Evolutionary conservation across 306 rosid genomes (phyloP).

Genomic region (Cicer judaicum): DNA sequence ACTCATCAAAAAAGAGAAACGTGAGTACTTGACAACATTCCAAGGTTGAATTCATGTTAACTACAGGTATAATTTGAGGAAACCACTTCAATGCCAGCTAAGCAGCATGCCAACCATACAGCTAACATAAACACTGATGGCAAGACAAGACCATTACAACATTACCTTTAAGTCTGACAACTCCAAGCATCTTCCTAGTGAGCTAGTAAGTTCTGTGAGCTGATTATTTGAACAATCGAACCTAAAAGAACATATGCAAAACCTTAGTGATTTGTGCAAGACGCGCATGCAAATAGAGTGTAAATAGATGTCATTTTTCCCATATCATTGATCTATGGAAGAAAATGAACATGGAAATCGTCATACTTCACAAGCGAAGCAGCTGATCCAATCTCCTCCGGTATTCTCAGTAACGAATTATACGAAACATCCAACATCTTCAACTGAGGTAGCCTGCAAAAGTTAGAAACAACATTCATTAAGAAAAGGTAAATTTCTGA

Average conservation of each 20-base stretch:
- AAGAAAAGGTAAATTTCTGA: too few relatives aligned
- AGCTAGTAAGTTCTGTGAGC: slow-evolving; percentile 78
- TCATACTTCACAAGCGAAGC: slow-evolving; percentile 83
- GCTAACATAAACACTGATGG: not conserved
- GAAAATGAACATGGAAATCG: slow-evolving; percentile 24
- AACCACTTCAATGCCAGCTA: slow-evolving; percentile 15
- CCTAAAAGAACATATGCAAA: slow-evolving; percentile 54
- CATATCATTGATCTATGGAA: slow-evolving; percentile 30
- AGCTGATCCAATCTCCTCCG: slow-evolving; percentile 83
- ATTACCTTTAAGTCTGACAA: slow-evolving; percentile 81
- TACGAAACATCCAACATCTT: slow-evolving; percentile 81
- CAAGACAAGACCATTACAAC: slow-evolving; percentile 38
- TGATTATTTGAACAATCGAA: slow-evolving; percentile 84
- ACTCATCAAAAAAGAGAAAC: not conserved
- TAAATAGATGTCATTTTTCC: slow-evolving; percentile 16
- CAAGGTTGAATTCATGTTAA: slow-evolving; percentile 31
- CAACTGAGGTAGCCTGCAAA: slow-evolving; percentile 70
- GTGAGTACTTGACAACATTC: slow-evolving; percentile 10
- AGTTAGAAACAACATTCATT: not conserved
- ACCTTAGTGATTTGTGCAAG: slow-evolving; percentile 10
- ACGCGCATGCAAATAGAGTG: slow-evolving; percentile 1
- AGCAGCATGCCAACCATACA: slow-evolving; percentile 24
- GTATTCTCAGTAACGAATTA: slow-evolving; percentile 61
- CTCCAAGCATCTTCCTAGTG: slow-evolving; percentile 72
- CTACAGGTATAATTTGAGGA: slow-evolving; percentile 22